Conservation (phyloP, 1,139 yeast species). For the Suhomyces yuchorum region DNA sequence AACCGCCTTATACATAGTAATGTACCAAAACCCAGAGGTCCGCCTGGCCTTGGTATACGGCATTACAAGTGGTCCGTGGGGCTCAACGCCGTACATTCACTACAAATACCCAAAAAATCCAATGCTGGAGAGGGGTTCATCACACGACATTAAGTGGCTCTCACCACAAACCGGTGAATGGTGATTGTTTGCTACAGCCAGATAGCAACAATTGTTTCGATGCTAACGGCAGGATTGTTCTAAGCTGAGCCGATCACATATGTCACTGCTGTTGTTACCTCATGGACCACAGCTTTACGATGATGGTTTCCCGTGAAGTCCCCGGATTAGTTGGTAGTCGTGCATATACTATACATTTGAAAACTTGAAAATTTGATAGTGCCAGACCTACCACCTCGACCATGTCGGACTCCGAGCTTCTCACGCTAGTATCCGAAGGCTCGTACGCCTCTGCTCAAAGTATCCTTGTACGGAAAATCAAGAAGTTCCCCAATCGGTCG, state of each 20-base stretch:
- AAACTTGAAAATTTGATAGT: neutral
- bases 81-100: neutral
- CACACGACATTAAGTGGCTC: neutral
- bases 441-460: constrained; percentile 56
- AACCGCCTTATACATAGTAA: no score
- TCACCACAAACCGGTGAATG: no score
- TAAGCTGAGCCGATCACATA: no score
- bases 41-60: neutral
- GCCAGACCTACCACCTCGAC: neutral
- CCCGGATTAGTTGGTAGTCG: neutral
- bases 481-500: constrained; percentile 56
- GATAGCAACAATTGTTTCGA: no score
- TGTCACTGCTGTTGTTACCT: no score
- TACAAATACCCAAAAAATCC: neutral
- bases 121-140: neutral
- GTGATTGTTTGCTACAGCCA: no score
- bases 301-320: no score
- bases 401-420: constrained; percentile 33
- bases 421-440: constrained; percentile 55
- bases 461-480: constrained; percentile 50
- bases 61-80: neutral
- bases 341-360: neutral
- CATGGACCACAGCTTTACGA: no score
- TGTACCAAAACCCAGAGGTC: no score
- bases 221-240: no score